These are phyloP conservation scores for Candida freyschussii DNA, from an alignment of 1,139 yeast species.

Conservation along the genomic window DNA sequence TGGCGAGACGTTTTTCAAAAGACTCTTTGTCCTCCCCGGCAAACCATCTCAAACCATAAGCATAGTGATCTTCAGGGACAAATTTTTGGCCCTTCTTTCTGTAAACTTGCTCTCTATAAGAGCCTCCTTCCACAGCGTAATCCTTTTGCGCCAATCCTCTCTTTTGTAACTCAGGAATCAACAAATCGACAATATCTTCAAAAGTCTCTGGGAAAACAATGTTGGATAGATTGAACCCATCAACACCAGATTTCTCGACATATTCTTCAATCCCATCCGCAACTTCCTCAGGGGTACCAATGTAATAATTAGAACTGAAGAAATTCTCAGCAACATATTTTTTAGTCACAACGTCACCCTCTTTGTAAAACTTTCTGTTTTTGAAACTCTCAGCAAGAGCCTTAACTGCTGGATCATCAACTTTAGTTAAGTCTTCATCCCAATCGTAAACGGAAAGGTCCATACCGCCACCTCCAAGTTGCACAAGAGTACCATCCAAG, in stretches of 20 bases:
- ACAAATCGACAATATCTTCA: constrained; percentile 11
- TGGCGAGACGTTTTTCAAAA: constrained; percentile 12
- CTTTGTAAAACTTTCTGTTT: constrained; percentile 3
- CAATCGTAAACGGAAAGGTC: constrained; percentile 27
- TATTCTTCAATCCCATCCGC: constrained; percentile 15
- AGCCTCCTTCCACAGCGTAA: constrained; percentile 16
- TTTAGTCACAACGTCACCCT: constrained; percentile 13
- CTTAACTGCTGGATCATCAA: constrained; percentile 9
- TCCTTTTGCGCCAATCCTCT: constrained; percentile 18
- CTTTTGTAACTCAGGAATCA: constrained; percentile 15
- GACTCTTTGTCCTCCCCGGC: constrained; percentile 12
- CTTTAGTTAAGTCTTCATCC: constrained; percentile 28
- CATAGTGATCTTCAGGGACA: constrained; percentile 16
- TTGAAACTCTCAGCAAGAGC: constrained; percentile 4
- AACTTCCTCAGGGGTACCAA: constrained; percentile 15
- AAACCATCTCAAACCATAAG: constrained; percentile 13
- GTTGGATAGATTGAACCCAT: constrained; percentile 16
- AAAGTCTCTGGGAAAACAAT: constrained; percentile 16
- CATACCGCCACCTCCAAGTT: constrained; percentile 34
- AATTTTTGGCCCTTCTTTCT: constrained; percentile 11
- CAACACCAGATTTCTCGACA: constrained; percentile 12
- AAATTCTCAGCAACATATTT: constrained; percentile 12
- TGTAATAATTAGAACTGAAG: constrained; percentile 10
- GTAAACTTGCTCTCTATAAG: constrained; percentile 16
- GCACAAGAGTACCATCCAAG: constrained; percentile 36